Percentiles rank a stretch among this genome's conserved stretches.
phyloP scores from a whole-genome alignment of 202 grass and related monocot genomes.

The Eragrostis tef region DNA sequence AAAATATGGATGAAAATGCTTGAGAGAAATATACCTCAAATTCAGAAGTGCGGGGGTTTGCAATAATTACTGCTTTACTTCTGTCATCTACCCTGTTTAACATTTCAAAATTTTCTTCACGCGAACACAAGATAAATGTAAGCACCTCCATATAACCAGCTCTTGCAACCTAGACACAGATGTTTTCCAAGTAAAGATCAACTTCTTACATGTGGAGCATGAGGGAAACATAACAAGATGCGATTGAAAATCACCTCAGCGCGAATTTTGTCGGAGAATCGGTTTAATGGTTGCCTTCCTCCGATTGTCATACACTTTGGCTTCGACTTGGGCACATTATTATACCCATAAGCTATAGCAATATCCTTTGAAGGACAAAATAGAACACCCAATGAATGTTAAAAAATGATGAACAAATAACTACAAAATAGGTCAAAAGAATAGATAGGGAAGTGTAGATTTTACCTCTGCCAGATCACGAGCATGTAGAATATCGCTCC shows the following conservation, averaged over 20 bases:
- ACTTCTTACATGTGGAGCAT: constrained; percentile 28
- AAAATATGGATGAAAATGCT: neutral
- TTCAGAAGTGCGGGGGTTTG: constrained; percentile 87
- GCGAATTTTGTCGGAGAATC: constrained; percentile 96
- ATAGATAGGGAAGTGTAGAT: constrained; percentile 27
- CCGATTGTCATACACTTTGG: constrained; percentile 87
- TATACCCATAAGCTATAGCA: constrained; percentile 97
- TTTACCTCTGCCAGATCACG: constrained; percentile 89
- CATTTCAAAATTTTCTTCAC: constrained; percentile 94
- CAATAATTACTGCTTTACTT: constrained; percentile 86
- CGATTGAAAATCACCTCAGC: constrained; percentile 58
- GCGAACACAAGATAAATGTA: constrained; percentile 83
- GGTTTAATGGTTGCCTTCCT: constrained; percentile 78
- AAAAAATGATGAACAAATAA: constrained; percentile 18
- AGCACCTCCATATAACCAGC: constrained; percentile 99
- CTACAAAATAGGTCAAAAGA: constrained; percentile 30
- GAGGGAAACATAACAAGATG: neutral
- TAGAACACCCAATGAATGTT: constrained; percentile 10
- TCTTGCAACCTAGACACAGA: constrained; percentile 71
- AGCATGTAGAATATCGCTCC: constrained; percentile 92
- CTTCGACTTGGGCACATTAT: constrained; percentile 92
- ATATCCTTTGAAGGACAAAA: constrained; percentile 73
- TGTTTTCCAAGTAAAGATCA: constrained; percentile 15
- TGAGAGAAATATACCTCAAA: constrained; percentile 68
- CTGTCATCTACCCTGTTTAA: constrained; percentile 74